These are phyloP conservation scores for Microbotryomycetes sp. DNA, from an alignment of 1,284 basidiomycete species.

Conservation along the genomic window DNA sequence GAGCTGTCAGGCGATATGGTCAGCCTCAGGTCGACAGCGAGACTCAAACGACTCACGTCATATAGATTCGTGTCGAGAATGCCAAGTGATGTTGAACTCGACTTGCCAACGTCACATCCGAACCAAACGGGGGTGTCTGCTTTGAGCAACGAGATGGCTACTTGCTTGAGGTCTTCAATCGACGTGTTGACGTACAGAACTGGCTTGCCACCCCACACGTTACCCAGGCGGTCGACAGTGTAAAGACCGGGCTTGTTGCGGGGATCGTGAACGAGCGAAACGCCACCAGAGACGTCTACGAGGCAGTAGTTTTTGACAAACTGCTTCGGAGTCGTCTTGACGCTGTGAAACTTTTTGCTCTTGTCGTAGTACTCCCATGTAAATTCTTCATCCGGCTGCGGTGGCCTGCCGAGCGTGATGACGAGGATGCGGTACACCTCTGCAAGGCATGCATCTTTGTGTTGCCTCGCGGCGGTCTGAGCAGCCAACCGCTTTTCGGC, in stretches of 20 bases:
- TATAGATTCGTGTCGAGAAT: constrained; percentile 62
- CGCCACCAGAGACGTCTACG: constrained; percentile 54
- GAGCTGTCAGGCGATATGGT: constrained; percentile 10
- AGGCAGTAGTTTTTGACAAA: constrained; percentile 46
- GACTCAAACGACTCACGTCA: constrained; percentile 48
- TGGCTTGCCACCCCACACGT: constrained; percentile 75
- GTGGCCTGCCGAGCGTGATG: constrained; percentile 77
- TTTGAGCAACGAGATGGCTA: constrained; percentile 76
- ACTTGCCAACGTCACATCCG: constrained; percentile 60
- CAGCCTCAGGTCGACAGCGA: constrained; percentile 11
- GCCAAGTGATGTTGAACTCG: constrained; percentile 32
- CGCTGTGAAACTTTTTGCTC: constrained; percentile 62
- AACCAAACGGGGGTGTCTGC: constrained; percentile 73
- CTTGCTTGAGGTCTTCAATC: constrained; percentile 67
- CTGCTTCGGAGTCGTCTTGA: constrained; percentile 70
- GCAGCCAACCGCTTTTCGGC: constrained; percentile 28
- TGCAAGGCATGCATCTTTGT: constrained; percentile 73
- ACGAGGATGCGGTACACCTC: constrained; percentile 83
- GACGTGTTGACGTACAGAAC: constrained; percentile 79
- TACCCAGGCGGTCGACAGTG: constrained; percentile 85
- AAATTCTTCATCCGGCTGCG: constrained; percentile 60
- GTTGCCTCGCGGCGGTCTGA: constrained; percentile 41
- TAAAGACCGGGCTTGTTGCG: constrained; percentile 77
- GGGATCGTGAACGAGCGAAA: constrained; percentile 93
- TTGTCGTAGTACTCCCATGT: constrained; percentile 71